Conservation (phyloP, 2,329 filamentous ascomycete genomes). For the Fusarium armeniacum region DNA sequence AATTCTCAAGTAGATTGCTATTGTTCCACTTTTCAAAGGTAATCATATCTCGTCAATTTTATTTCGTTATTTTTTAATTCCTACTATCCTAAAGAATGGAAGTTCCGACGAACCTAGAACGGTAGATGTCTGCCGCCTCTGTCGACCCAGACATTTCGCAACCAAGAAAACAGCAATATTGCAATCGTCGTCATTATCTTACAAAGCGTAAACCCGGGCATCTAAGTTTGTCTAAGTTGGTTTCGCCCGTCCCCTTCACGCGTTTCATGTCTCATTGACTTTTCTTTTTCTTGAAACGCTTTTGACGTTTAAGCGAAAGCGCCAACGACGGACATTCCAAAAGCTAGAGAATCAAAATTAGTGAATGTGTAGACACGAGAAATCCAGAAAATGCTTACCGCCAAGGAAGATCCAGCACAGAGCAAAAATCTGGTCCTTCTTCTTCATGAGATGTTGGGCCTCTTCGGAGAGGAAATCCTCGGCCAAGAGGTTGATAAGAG, state of each 20-base stretch:
- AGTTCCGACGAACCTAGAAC: not conserved
- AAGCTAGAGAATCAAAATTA: constrained; percentile 18
- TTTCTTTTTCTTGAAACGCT: constrained; percentile 10
- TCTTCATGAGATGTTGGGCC: constrained; percentile 63
- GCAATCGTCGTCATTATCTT: constrained; percentile 7
- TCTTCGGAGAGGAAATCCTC: constrained; percentile 76
- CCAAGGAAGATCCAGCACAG: constrained; percentile 66
- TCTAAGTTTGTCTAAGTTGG: not conserved
- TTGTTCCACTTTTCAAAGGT: not conserved
- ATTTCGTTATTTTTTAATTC: constrained; percentile 18
- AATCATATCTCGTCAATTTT: constrained; percentile 12
- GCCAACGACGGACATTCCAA: constrained; percentile 41
- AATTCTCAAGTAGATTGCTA: not conserved
- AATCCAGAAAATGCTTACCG: constrained; percentile 55
- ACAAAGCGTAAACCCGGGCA: not conserved
- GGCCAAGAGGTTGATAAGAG: constrained; percentile 73
- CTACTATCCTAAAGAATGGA: constrained; percentile 9
- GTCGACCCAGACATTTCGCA: not conserved
- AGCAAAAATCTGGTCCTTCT: constrained; percentile 66
- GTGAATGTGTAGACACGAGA: not conserved
- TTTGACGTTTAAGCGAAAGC: constrained; percentile 32
- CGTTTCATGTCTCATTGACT: constrained; percentile 8
- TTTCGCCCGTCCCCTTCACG: not conserved
- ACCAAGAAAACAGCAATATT: constrained; percentile 1
- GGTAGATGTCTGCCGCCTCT: not conserved